Evolutionary conservation across 2,329 filamentous ascomycete genomes (phyloP).

Genomic region (Amylocarpus encephaloides): DNA sequence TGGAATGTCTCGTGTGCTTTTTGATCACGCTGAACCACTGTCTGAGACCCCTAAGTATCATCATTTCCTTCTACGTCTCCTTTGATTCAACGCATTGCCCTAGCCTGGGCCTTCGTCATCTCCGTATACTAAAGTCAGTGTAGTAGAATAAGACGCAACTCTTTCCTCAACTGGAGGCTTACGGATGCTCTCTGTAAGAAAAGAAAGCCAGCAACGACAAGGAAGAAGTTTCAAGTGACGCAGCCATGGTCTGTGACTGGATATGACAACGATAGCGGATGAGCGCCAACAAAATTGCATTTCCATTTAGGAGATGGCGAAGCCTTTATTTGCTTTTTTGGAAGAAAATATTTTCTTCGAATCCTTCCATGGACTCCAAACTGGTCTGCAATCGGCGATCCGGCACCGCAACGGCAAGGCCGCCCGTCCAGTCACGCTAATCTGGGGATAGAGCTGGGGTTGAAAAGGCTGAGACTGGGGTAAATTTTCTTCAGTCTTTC

Average conservation of each 20-base stretch:
- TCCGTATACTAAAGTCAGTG: background rate
- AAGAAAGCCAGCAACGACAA: background rate
- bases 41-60: background rate
- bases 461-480: constrained; percentile 19
- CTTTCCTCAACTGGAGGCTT: background rate
- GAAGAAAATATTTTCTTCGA: constrained; percentile 5
- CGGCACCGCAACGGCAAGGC: constrained; percentile 6
- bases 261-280: background rate
- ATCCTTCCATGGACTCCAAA: constrained; percentile 2
- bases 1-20: background rate
- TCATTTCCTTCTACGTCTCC: background rate
- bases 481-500: constrained; percentile 19
- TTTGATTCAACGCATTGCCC: background rate
- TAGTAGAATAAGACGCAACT: background rate
- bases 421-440: constrained; percentile 6
- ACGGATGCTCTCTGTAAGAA: background rate
- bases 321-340: constrained; percentile 8
- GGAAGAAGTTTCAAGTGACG: background rate
- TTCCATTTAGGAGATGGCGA: background rate
- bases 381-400: background rate
- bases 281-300: background rate
- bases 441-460: constrained; percentile 11
- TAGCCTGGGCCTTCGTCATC: background rate
- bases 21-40: background rate
- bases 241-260: background rate